These are phyloP conservation scores for Gleditsia sinensis DNA, from an alignment of 306 rosid genomes.

Conservation along the genomic window DNA sequence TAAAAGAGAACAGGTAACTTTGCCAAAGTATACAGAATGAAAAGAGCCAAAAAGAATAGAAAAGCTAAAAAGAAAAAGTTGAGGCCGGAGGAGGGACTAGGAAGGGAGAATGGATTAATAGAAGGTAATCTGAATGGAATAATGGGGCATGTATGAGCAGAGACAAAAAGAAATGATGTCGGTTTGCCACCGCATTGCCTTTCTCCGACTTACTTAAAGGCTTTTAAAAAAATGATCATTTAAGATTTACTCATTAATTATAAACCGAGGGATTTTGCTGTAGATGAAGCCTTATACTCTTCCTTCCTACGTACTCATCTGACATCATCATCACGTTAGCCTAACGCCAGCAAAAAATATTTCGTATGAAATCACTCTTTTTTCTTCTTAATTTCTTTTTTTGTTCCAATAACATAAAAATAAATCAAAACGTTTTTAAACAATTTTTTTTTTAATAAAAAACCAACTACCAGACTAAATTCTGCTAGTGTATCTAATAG, in stretches of 20 bases:
- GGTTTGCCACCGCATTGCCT: slow-evolving; percentile 75
- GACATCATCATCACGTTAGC: slow-evolving; percentile 58
- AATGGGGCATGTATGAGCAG: slow-evolving; percentile 57
- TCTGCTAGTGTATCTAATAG: too few relatives aligned
- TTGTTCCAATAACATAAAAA: too few relatives aligned
- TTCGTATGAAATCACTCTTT: background rate
- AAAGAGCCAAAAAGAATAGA: background rate
- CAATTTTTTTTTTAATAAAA: too few relatives aligned
- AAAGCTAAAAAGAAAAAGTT: background rate
- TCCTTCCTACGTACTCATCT: slow-evolving; percentile 32
- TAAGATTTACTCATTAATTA: too few relatives aligned
- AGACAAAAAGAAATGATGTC: slow-evolving; percentile 83
- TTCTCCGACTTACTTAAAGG: slow-evolving; percentile 43
- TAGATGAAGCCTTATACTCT: too few relatives aligned
- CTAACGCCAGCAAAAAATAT: slow-evolving; percentile 48
- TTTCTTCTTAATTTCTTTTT: background rate
- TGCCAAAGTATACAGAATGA: background rate
- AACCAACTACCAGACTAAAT: too few relatives aligned
- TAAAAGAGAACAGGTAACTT: background rate
- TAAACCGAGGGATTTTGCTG: too few relatives aligned
- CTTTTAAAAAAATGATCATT: too few relatives aligned
- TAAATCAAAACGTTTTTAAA: background rate
- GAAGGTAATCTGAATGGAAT: slow-evolving; percentile 57
- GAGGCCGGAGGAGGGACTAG: background rate
- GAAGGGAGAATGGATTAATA: background rate